Base-by-base conservation (phyloP, 2,329 filamentous ascomycete genomes). In the Ceratocystiopsis brevicomis region DNA sequence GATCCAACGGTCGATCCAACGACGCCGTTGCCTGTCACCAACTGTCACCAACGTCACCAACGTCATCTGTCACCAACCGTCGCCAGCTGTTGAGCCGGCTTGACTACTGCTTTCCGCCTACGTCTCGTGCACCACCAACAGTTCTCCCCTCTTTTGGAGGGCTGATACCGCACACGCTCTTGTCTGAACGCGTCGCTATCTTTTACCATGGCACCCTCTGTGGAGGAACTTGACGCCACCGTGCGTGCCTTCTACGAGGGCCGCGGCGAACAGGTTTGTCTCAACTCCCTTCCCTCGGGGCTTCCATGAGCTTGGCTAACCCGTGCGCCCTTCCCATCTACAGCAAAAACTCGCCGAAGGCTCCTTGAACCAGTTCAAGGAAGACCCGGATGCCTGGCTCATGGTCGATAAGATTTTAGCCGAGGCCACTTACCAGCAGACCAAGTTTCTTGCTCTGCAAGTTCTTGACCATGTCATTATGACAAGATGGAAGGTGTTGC, bases 191-290 rank as follows among this genome's bases (percentile, higher is more conserved):
- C 33, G 33, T 15, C 13, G 13, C 12, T 13, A 5, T 11, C 39
- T 43, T 11, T 53, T 55, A 40, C 59, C 61, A 79, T 79, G 76
- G 68, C 75, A 60, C 67, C 74, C 60, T 68, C 81, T 57, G 88
- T 98, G 64, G 77, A 81, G 63, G 90, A 98, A 76, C 78, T 98
- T 69, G 90, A 98, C 75, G 79, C 72, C 63, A 90, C 86, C 53
- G 88, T 96, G 71, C 87, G 83, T 61, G 78, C 84, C 68, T 96
- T 98, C 66, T 98, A 94, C 59, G 88, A 96, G 67, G 87, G 87
- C 60, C 82, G 88, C 62, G 90, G 90, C 55, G 85, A 95, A 48
- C 75, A 86, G 69, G 86, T 93, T 69, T 30, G 25, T 30, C 25
- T 30, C 10, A 9, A 9, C 2, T 6, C 25, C 25, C 25, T 11